Evolutionary conservation across 148 eudicot species (phyloP).

Genomic region (Polygonum maritimum): DNA sequence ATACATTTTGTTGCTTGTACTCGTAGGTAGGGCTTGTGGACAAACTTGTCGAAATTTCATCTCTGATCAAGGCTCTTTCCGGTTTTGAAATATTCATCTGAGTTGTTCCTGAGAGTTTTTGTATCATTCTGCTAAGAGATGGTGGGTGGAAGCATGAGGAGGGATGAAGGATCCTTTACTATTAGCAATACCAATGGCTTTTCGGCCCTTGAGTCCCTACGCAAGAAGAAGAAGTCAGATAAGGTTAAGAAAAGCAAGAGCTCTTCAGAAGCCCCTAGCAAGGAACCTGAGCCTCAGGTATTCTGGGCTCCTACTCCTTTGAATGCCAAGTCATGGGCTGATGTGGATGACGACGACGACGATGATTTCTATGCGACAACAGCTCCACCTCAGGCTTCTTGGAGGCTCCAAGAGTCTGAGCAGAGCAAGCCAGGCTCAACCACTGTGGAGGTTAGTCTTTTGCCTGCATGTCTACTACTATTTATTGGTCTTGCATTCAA

Average conservation of each 20-base stretch:
- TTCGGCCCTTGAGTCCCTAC: slow-evolving; percentile 67
- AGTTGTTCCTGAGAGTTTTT: neutral
- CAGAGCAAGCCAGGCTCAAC: slow-evolving; percentile 15
- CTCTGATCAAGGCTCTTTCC: neutral
- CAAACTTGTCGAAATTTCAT: neutral
- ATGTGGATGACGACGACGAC: slow-evolving; percentile 93
- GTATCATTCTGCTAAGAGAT: slow-evolving; percentile 18
- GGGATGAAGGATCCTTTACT: slow-evolving; percentile 44
- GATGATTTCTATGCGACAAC: slow-evolving; percentile 84
- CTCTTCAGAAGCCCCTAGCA: slow-evolving; percentile 23
- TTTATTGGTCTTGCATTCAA: neutral
- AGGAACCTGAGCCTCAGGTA: slow-evolving; percentile 41
- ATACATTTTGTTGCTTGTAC: neutral
- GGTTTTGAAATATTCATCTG: neutral
- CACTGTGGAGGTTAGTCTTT: slow-evolving; percentile 31
- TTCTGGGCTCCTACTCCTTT: slow-evolving; percentile 69
- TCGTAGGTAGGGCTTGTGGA: neutral
- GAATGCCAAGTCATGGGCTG: slow-evolving; percentile 79
- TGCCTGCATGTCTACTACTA: neutral
- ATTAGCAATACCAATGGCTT: slow-evolving; percentile 73
- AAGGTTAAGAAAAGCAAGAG: slow-evolving; percentile 55
- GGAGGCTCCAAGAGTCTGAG: slow-evolving; percentile 34
- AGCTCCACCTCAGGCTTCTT: slow-evolving; percentile 61
- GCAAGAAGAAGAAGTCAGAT: slow-evolving; percentile 77
- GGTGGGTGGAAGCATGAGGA: slow-evolving; percentile 60